Conservation (phyloP, 257 asterid species). For the Solanum sitiens region DNA sequence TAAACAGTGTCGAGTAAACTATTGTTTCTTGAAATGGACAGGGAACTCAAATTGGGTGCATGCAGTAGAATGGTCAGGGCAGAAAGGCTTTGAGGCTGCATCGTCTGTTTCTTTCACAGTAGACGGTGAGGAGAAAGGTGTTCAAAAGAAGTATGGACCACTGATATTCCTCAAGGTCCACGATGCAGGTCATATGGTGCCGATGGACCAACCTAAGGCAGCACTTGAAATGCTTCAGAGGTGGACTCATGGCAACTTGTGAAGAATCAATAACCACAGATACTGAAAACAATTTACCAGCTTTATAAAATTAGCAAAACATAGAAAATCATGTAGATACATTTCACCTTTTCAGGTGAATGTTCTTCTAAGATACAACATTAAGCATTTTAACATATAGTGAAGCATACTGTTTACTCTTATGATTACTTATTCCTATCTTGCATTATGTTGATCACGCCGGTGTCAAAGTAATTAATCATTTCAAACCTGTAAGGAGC, state of each 20-base stretch:
- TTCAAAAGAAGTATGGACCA: conserved; percentile 38
- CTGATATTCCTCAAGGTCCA: conserved; percentile 54
- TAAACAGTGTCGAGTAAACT: background rate
- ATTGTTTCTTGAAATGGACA: conserved; percentile 2
- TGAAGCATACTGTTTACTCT: background rate
- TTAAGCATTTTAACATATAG: background rate
- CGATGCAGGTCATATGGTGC: conserved; percentile 72
- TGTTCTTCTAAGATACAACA: background rate
- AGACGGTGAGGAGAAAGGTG: conserved; percentile 37
- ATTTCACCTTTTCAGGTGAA: background rate
- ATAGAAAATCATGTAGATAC: background rate
- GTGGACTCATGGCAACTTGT: conserved; percentile 35
- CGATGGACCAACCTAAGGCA: conserved; percentile 77
- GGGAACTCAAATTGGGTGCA: conserved; percentile 78
- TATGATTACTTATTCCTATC: background rate
- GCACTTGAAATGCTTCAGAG: conserved; percentile 51
- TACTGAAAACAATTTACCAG: background rate
- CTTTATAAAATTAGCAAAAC: background rate
- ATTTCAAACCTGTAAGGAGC: background rate
- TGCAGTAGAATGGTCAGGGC: conserved; percentile 57
- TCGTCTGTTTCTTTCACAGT: conserved; percentile 29
- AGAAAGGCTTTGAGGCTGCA: conserved; percentile 22
- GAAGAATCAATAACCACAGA: background rate
- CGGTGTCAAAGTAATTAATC: background rate
- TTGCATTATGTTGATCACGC: background rate